Evolutionary conservation across 2,329 filamentous ascomycete genomes (phyloP), one percentile per base, ranked within the genome.

Genomic region (Aspergillus latus): DNA sequence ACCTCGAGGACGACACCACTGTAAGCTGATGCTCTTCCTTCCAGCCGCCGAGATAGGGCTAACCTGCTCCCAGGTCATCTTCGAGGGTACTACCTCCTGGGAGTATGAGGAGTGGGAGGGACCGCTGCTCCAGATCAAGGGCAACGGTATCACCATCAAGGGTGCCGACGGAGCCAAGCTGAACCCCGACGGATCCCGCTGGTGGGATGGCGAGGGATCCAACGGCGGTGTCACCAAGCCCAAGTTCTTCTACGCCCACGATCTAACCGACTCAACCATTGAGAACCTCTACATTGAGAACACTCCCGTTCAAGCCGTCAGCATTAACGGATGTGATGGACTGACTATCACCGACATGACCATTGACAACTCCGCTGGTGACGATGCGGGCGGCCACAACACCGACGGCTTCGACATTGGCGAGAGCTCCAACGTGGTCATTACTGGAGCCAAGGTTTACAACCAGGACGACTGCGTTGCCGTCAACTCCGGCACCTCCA

Each of bases 31-130:
- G 8, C 11, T n/a, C 11, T 15, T 6, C 29, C 40, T n/a, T 10
- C 10, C 39, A 40, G 9, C 7, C 7, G 37, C 49, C n/a, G 29
- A 16, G 30, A 11, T 9, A 9, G 7, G 8, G 1, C 46, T 50
- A 43, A 42, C 40, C 34, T 34, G 30, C 34, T 13, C n/a, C 30
- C 49, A 76, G 71, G 79, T 88, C 59, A 82, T 81, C 61, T 88
- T 89, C 72, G 72, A 83, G 59, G 87, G 87, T 34, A 83, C 77
- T n/a, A 88, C 86, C 15, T 83, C 81, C 52, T 89, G 86, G 66
- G 85, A 77, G 26, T 88, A 87, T 72, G 75, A 82, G 59, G 82
- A 86, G 64, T 89, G 85, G 86, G 69, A 68, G 1, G 86, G 87
- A 0, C 86, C 86, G 47, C 77, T 89, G 5, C 78, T 89, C 65